Base-by-base conservation (phyloP, 164 flowering plant genomes). In the Cinnamomum micranthum region DNA sequence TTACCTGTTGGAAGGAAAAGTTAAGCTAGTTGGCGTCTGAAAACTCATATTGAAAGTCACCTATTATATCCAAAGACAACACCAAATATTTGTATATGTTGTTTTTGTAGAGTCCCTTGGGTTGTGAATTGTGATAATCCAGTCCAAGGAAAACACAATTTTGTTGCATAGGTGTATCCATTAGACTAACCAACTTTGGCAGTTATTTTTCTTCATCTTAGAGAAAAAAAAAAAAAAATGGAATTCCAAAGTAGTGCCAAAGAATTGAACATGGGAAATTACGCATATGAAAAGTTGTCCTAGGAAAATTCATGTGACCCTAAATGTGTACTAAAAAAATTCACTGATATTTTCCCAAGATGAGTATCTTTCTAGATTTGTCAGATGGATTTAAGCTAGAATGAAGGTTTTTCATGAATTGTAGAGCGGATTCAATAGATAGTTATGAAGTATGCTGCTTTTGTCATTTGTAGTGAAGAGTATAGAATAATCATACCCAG, bases 401-500 rank as follows among this genome's bases (percentile, higher is more conserved):
- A 55, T 15, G n/a, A 3, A 55, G 17, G 3, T 4, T 55, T 15
- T 20, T 22, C 13, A 23, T 19, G 6, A 6, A 69, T 20, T 47
- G 59, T 2, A 9, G 41, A 19, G 5, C 2, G 3, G 17, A 47
- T 55, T 55, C n/a, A 55, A 20, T 6, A 55, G n/a, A 15, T 6
- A 55, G 3, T 55, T 55, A 4, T 17, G 60, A 55, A 55, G 60
- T 15, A 17, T 3, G 17, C 17, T 15, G 60, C n/a, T 14, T 55
- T 55, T 55, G n/a, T 19, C 60, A 55, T 55, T 20, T 71, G 63
- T 2, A 71, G 63, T 2, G 52, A 22, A 12, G 64, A 11, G 31
- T 27, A 22, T 17, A 15, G 66, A 15, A 5, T 71, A 15, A 5
- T 71, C 50, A 3, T 80, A 85, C 88, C 88, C 88, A 85, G 3